Conservation (phyloP, 108 stramenopile genomes). For the Cyclotella atomus region DNA sequence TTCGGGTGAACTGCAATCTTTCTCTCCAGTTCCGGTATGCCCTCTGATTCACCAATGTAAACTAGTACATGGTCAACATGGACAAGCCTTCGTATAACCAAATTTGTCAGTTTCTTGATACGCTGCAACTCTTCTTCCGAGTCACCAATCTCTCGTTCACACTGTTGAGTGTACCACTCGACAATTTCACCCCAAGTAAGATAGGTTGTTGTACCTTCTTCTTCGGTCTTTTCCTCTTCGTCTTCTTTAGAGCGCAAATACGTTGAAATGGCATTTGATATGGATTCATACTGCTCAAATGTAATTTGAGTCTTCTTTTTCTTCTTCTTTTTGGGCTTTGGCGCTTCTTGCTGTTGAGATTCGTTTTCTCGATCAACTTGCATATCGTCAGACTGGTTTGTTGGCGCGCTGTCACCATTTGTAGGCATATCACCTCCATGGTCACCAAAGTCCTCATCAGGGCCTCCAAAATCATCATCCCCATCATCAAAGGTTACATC, state of each 20-base stretch:
- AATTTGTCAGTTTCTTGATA: constrained; percentile 83
- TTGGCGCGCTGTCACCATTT: constrained; percentile 19
- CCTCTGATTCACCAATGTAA: constrained; percentile 67
- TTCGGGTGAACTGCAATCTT: constrained; percentile 87
- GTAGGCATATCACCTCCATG: constrained; percentile 32
- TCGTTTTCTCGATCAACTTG: constrained; percentile 27
- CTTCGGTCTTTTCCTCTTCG: constrained; percentile 54
- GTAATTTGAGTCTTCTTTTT: constrained; percentile 95
- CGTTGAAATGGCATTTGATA: constrained; percentile 89
- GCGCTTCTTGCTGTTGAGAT: constrained; percentile 31
- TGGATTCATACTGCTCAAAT: constrained; percentile 94
- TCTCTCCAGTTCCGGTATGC: constrained; percentile 56
- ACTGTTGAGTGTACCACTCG: constrained; percentile 90
- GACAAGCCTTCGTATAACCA: constrained; percentile 83
- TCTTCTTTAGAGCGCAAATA: constrained; percentile 87
- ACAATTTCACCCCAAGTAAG: constrained; percentile 84
- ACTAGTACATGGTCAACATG: constrained; percentile 82
- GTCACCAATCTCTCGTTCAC: constrained; percentile 81
- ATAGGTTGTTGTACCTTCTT: constrained; percentile 36
- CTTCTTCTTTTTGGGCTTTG: constrained; percentile 57
- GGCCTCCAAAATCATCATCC: constrained; percentile 64
- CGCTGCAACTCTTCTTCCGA: constrained; percentile 79
- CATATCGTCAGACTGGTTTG: constrained; percentile 56
- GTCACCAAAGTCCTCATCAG: constrained; percentile 37
- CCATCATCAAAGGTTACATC: constrained; percentile 95